Evolutionary conservation across 441 rosid species (phyloP), one percentile per base, ranked within the genome.

Genomic region (Euphorbia corollata): DNA sequence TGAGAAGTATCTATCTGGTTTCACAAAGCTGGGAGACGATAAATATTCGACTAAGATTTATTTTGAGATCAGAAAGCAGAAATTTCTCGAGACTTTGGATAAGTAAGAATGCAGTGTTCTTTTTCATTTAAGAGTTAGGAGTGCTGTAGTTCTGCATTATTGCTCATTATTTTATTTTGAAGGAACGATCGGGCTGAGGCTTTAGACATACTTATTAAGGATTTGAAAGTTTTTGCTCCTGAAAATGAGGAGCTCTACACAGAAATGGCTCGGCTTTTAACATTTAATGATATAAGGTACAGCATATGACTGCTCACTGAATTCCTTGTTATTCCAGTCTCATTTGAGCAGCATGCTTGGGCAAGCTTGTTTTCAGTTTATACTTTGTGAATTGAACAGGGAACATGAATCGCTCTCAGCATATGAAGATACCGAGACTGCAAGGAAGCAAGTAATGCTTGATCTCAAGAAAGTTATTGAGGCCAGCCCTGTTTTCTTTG

Each of bases 41-140:
- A 72, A 68, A 61, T 75, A 76, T 70, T 86, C 91, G 0, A 82
- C 70, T 57, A 86, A 82, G 82, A 81, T 86, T 61, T 84, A 68
- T 70, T 84, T 86, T n/a, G 85, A 81, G 65, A 78, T 86, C 70
- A 77, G 87, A 75, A 86, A 86, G 78, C 85, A 78, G 77, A 84
- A 86, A 10, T 86, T 76, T 59, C 80, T 86, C 0, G 91, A 86
- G 78, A 82, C 83, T 47, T 72, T 86, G 75, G 87, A 84, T 68
- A 78, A 71, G 91, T 86, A 67, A 47, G 77, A 50, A 22, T 34
- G 20, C 30, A 15, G 15, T 19, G 34, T 59, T 13, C 27, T 11
- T 45, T 23, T 53, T 67, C 6, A 20, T 9, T 30, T 67, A 18
- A 36, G 34, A 30, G 53, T 45, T 56, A n/a, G 32, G 57, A 32